Conservation (phyloP, 441 rosid genomes). For the Raphanus hybrid region DNA sequence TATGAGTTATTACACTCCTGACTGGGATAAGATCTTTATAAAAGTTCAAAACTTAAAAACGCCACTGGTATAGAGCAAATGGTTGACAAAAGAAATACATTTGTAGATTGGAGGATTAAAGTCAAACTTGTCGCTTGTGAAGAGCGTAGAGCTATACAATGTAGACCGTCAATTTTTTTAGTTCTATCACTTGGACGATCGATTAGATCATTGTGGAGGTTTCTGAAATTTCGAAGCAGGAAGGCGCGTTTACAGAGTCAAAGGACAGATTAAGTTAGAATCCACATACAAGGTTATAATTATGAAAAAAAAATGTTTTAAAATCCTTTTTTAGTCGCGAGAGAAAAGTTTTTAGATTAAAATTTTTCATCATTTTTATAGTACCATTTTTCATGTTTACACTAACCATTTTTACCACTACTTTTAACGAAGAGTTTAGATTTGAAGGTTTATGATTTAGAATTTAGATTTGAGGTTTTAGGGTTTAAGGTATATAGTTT, state of each 20-base stretch:
- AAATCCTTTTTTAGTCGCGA: neutral
- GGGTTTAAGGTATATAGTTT: no score
- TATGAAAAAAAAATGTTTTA: no score
- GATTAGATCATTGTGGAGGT: neutral
- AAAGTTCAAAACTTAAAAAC: neutral
- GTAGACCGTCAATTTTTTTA: slow-evolving; percentile 16
- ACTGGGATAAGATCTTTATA: no score
- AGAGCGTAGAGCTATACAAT: slow-evolving; percentile 8
- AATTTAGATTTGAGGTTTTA: no score
- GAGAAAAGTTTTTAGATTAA: neutral
- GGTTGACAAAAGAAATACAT: neutral
- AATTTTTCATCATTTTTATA: no score
- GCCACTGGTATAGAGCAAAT: neutral
- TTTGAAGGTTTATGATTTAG: no score
- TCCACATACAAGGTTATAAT: no score
- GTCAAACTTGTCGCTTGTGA: slow-evolving; percentile 21
- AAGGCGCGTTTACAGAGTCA: slow-evolving; percentile 7
- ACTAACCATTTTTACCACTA: no score
- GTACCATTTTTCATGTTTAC: no score
- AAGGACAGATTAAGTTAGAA: neutral
- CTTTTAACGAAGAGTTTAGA: no score
- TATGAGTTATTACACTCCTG: neutral
- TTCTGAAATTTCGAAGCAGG: neutral
- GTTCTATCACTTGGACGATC: neutral
- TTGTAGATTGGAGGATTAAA: neutral